Conservation (phyloP, 2,329 filamentous ascomycete species). For the Penicillium corylophilum region DNA sequence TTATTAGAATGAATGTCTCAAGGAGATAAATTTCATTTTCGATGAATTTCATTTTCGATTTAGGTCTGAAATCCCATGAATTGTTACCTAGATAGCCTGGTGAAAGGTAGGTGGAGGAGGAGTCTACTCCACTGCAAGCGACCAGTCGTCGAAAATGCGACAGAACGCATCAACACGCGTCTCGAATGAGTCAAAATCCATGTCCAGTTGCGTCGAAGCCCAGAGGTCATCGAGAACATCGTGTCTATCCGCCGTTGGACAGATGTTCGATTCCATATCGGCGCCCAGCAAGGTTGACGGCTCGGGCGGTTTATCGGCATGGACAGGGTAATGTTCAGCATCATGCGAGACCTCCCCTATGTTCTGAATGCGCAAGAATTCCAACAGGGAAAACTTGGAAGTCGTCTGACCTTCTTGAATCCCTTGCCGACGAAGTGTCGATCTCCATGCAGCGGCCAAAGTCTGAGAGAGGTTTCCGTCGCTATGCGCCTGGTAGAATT, state of each 20-base stretch:
- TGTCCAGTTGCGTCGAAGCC: background rate
- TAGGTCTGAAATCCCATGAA: no score
- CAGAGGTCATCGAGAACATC: background rate
- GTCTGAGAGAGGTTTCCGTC: background rate
- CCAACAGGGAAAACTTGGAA: background rate
- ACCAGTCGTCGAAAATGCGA: no score
- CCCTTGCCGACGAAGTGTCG: background rate
- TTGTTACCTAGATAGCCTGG: no score
- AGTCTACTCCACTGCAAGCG: no score
- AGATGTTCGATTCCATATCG: no score
- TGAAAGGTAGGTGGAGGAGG: no score
- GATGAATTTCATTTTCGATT: no score
- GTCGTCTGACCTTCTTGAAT: conserved; percentile 1
- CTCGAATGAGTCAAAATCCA: background rate
- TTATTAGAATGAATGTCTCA: background rate
- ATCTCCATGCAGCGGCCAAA: background rate
- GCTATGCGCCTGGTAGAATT: background rate
- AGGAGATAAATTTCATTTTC: background rate
- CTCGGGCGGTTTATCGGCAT: background rate
- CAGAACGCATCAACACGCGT: background rate
- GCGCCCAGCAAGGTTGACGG: background rate
- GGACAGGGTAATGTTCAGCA: background rate
- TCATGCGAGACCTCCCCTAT: background rate
- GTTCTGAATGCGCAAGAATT: background rate
- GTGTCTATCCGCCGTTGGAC: background rate